Evolutionary conservation across 768 basidiomycete genomes (phyloP).

Genomic region (Pisolithus microcarpus): DNA sequence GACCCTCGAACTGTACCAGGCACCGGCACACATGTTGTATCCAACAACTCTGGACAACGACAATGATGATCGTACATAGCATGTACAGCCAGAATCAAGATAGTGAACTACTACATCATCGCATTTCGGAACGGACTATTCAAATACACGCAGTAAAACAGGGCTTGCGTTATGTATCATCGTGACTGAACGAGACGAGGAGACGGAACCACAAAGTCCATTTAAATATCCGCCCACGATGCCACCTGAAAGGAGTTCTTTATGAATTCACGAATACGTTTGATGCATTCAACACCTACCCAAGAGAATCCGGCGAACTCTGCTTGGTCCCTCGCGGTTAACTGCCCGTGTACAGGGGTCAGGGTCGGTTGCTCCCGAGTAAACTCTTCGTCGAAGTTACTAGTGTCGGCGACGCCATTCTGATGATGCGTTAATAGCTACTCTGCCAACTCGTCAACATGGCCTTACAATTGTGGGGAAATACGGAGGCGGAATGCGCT

Average conservation of each 20-base stretch:
- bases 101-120: constrained; percentile 15
- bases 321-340: constrained; percentile 83
- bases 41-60: constrained; percentile 20
- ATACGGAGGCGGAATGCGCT: constrained; percentile 95
- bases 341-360: constrained; percentile 92
- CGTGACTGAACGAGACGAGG: constrained; percentile 27
- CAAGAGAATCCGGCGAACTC: constrained; percentile 98
- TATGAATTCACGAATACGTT: neutral
- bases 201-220: constrained; percentile 23
- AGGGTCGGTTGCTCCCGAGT: constrained; percentile 94
- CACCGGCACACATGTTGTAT: constrained; percentile 62
- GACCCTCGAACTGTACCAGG: constrained; percentile 44
- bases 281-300: constrained; percentile 36
- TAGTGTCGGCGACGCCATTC: constrained; percentile 83
- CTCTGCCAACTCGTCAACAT: constrained; percentile 1
- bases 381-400: constrained; percentile 96
- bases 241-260: constrained; percentile 26
- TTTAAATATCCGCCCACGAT: constrained; percentile 52
- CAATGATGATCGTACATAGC: constrained; percentile 9
- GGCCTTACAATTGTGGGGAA: constrained; percentile 86
- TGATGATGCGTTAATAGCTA: constrained; percentile 23
- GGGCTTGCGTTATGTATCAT: constrained; percentile 24
- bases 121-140: constrained; percentile 26
- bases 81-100: constrained; percentile 3
- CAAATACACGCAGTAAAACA: constrained; percentile 31